phyloP scores from a whole-genome alignment of 2,329 filamentous ascomycete species.

The Penicillium sp. region DNA sequence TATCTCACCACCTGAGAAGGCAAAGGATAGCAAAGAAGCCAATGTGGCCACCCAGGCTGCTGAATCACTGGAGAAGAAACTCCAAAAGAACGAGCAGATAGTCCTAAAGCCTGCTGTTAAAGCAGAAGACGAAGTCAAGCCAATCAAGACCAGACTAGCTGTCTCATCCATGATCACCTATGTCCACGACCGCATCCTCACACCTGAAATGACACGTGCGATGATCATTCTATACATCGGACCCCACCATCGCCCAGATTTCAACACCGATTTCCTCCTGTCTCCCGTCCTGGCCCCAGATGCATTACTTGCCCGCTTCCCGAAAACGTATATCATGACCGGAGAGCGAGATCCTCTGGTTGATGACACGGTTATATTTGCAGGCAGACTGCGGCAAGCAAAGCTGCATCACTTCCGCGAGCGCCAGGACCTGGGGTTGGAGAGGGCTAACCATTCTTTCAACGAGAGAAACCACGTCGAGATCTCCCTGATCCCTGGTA shows the following conservation, averaged over 20 bases:
- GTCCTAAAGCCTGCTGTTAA: constrained; percentile 39
- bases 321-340: constrained; percentile 90
- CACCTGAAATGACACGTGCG: constrained; percentile 96
- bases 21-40: constrained; percentile 20
- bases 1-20: constrained; percentile 19
- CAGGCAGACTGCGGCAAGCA: constrained; percentile 79
- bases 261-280: constrained; percentile 84
- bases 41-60: constrained; percentile 25
- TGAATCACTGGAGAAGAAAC: constrained; percentile 28
- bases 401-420: constrained; percentile 61
- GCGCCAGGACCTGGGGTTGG: constrained; percentile 56
- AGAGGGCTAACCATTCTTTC: constrained; percentile 58
- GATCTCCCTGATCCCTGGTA: constrained; percentile 80
- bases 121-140: constrained; percentile 44
- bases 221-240: constrained; percentile 99
- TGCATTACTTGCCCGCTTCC: constrained; percentile 76
- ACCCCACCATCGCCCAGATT: constrained; percentile 88
- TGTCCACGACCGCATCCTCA: constrained; percentile 91
- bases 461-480: constrained; percentile 75
- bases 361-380: constrained; percentile 96
- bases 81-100: constrained; percentile 33
- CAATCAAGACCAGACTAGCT: constrained; percentile 78
- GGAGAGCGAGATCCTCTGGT: constrained; percentile 94
- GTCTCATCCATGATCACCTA: constrained; percentile 98
- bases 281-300: constrained; percentile 90